Conservation (phyloP, 2,329 filamentous ascomycete species). For the Trichoderma arundinaceum region DNA sequence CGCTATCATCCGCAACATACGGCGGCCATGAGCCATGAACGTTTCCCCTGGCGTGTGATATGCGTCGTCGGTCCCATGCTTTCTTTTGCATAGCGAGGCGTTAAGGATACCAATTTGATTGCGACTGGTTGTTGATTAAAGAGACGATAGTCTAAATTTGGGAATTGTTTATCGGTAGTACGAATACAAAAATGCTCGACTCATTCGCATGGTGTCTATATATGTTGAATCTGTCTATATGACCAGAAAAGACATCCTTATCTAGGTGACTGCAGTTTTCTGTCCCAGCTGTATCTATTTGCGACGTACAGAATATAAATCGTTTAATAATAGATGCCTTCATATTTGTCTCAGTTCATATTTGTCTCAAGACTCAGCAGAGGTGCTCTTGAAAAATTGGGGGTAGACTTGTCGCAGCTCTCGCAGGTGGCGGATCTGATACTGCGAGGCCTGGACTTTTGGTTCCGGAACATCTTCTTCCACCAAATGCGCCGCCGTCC, state of each 20-base stretch:
- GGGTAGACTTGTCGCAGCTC: conserved; percentile 80
- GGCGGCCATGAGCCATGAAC: conserved; percentile 56
- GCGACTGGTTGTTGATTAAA: not conserved
- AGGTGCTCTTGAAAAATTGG: conserved; percentile 74
- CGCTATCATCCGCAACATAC: conserved; percentile 63
- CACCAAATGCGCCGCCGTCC: conserved; percentile 84
- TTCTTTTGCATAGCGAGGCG: conserved; percentile 40
- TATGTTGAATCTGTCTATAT: conserved; percentile 14
- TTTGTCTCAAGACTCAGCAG: not conserved
- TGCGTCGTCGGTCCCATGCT: not conserved
- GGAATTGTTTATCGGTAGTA: not conserved
- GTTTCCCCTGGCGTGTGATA: not conserved
- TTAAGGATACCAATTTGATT: conserved; percentile 32
- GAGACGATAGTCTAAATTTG: not conserved
- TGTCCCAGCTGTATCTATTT: not conserved
- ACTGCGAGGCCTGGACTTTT: conserved; percentile 67
- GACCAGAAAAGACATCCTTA: not conserved
- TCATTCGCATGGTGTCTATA: conserved; percentile 20
- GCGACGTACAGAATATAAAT: not conserved
- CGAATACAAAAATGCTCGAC: not conserved
- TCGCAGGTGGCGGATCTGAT: conserved; percentile 75
- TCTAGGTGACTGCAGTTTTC: not conserved
- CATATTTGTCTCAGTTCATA: too few relatives aligned
- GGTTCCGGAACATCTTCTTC: conserved; percentile 74
- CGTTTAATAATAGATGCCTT: not conserved